Conservation (phyloP, 2,329 filamentous ascomycete genomes). For the Dactylellina parvicollis region DNA sequence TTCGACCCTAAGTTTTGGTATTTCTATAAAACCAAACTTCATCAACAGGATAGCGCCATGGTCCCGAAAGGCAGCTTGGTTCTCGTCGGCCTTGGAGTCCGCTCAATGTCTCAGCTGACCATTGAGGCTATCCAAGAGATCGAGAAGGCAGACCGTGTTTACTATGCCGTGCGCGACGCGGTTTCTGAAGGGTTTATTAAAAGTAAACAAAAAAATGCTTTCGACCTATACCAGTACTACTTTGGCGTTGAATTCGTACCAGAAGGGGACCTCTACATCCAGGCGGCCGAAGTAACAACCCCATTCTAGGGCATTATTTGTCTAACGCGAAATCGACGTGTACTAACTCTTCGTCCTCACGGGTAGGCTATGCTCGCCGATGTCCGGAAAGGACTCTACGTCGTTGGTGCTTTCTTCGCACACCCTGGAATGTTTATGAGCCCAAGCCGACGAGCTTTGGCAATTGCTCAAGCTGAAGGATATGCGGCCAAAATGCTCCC, state of each 20-base stretch:
- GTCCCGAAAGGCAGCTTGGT: neutral
- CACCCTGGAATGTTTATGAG: conserved; percentile 32
- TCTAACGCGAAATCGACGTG: neutral
- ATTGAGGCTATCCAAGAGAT: conserved; percentile 17
- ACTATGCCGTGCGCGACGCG: conserved; percentile 23
- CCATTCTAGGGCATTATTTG: no score
- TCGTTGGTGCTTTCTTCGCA: conserved; percentile 24
- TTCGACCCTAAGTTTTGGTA: no score
- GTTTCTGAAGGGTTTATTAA: conserved; percentile 22
- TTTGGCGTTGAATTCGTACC: conserved; percentile 11
- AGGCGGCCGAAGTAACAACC: conserved; percentile 18
- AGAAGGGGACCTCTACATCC: conserved; percentile 11
- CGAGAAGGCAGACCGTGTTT: conserved; percentile 13
- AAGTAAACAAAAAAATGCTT: neutral
- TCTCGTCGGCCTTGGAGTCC: conserved; percentile 18
- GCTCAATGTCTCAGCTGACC: conserved; percentile 16
- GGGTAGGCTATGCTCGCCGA: conserved; percentile 10
- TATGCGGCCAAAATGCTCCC: conserved; percentile 22
- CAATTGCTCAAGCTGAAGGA: conserved; percentile 19
- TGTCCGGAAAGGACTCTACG: neutral
- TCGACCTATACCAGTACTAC: conserved; percentile 25
- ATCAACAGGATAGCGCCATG: no score
- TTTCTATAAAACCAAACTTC: no score
- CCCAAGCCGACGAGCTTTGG: conserved; percentile 14
- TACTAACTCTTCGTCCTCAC: neutral